phyloP scores from a whole-genome alignment of 2,329 filamentous ascomycete species.

The Magnaporthiopsis poae region DNA sequence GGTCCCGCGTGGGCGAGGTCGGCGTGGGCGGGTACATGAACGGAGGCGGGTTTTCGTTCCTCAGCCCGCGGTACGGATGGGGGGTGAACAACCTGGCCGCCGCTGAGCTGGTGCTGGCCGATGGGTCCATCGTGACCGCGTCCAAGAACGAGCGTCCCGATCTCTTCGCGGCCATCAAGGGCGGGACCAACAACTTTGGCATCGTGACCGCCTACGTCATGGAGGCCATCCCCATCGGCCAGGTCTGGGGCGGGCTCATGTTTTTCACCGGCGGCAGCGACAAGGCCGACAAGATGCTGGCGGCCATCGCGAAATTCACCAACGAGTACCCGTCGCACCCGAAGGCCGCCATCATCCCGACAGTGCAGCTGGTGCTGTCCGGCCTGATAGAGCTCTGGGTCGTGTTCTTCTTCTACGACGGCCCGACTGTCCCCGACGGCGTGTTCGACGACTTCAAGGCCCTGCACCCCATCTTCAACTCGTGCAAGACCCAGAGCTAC shows the following conservation, averaged over 20 bases:
- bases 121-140: slow-evolving; percentile 26
- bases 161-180: slow-evolving; percentile 32
- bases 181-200: slow-evolving; percentile 34
- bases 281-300: slow-evolving; percentile 16
- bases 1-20: slow-evolving; percentile 53
- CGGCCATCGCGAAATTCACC: slow-evolving; percentile 21
- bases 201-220: slow-evolving; percentile 30
- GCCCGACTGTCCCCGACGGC: slow-evolving; percentile 37
- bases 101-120: slow-evolving; percentile 29
- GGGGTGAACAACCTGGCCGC: slow-evolving; percentile 31
- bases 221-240: slow-evolving; percentile 22
- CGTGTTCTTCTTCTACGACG: slow-evolving; percentile 56
- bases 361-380: slow-evolving; percentile 35
- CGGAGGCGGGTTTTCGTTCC: slow-evolving; percentile 46
- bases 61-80: slow-evolving; percentile 45
- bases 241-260: slow-evolving; percentile 22
- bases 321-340: slow-evolving; percentile 45
- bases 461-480: slow-evolving; percentile 31
- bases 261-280: slow-evolving; percentile 15
- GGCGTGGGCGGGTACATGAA: slow-evolving; percentile 50
- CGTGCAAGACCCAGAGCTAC: slow-evolving; percentile 14
- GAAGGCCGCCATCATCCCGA: slow-evolving; percentile 52
- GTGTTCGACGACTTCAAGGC: slow-evolving; percentile 48
- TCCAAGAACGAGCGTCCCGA: slow-evolving; percentile 30
- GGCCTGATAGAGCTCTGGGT: slow-evolving; percentile 44